Percentiles rank a stretch among this genome's conserved stretches.
Conservation (phyloP, 164 flowering plant genomes). For the Pachysandra terminalis region DNA sequence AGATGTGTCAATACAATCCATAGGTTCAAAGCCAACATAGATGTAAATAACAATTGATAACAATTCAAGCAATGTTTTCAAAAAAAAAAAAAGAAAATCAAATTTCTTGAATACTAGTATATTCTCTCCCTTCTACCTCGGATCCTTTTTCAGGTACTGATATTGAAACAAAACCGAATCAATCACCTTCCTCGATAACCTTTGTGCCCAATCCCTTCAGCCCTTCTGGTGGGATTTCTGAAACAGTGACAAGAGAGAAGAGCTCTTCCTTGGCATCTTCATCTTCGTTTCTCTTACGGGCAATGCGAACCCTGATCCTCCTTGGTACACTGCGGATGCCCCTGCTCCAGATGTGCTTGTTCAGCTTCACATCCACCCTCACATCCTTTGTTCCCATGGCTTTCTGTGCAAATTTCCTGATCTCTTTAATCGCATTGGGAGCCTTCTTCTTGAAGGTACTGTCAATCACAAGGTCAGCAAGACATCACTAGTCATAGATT, state of each 20-base stretch:
- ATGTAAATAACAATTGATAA: no score
- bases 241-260: slow-evolving; percentile 64
- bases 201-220: slow-evolving; percentile 55
- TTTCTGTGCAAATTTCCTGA: slow-evolving; percentile 57
- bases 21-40: no score
- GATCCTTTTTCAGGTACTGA: no score
- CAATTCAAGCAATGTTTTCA: no score
- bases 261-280: slow-evolving; percentile 78
- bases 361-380: slow-evolving; percentile 66
- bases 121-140: no score
- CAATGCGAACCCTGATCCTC: slow-evolving; percentile 62
- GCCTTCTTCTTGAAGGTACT: slow-evolving; percentile 82
- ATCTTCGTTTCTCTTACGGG: slow-evolving; percentile 71
- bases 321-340: slow-evolving; percentile 72
- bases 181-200: slow-evolving; percentile 49
- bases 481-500: neutral
- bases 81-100: no score
- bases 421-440: slow-evolving; percentile 70
- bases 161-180: no score
- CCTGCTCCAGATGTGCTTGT: slow-evolving; percentile 67
- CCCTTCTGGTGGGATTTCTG: slow-evolving; percentile 59
- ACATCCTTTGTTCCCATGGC: slow-evolving; percentile 77
- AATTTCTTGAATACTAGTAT: no score
- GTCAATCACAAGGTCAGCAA: slow-evolving; percentile 1
- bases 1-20: no score